These are phyloP conservation scores for Mimosa bimucronata DNA, from an alignment of 306 rosid genomes.

Conservation along the genomic window DNA sequence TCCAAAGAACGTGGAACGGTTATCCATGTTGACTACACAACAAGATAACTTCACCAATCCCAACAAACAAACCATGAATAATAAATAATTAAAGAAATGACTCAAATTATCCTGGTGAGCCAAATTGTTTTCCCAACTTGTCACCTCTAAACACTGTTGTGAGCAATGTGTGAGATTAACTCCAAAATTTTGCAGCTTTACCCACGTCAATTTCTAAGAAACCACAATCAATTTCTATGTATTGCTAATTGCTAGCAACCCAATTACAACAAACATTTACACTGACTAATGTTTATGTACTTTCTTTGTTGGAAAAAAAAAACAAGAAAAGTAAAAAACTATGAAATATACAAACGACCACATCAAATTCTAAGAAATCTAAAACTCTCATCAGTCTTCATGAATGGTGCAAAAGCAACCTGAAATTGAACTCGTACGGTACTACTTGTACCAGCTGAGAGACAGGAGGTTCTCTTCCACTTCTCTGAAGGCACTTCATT, in stretches of 20 bases:
- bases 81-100: background rate
- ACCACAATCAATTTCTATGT: slow-evolving; percentile 31
- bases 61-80: background rate
- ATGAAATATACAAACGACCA: slow-evolving; percentile 48
- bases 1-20: too few species aligned
- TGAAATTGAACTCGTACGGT: slow-evolving; percentile 90
- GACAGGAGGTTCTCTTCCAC: slow-evolving; percentile 55
- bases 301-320: slow-evolving; percentile 18
- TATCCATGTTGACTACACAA: too few species aligned
- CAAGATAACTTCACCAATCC: background rate
- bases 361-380: slow-evolving; percentile 20
- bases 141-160: background rate
- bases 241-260: slow-evolving; percentile 37
- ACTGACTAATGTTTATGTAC: slow-evolving; percentile 48
- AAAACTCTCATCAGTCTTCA: slow-evolving; percentile 11
- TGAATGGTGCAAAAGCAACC: slow-evolving; percentile 67
- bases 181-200: background rate
- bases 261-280: slow-evolving; percentile 20
- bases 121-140: background rate
- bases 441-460: slow-evolving; percentile 68
- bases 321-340: slow-evolving; percentile 23
- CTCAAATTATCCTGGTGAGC: background rate
- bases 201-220: slow-evolving; percentile 28
- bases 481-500: slow-evolving; percentile 67
- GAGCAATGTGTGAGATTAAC: slow-evolving; percentile 23